Conservation (phyloP, 352 stramenopile genomes). For the Saprolegnia diclina region DNA sequence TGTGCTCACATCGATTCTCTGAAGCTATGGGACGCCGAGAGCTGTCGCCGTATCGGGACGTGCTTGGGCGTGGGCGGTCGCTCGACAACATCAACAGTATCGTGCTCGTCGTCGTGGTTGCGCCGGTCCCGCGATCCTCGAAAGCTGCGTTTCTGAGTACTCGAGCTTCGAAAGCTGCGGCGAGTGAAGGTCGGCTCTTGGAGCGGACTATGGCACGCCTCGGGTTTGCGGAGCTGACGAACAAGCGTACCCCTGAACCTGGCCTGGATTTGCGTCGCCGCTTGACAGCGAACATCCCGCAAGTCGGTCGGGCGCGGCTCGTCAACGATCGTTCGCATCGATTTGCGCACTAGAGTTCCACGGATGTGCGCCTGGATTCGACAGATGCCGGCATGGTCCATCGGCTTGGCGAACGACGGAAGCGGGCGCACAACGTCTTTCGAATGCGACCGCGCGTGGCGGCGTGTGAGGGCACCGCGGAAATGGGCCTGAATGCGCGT, state of each 20-base stretch:
- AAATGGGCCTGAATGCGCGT: constrained; percentile 4
- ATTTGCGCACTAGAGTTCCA: neutral
- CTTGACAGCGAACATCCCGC: neutral
- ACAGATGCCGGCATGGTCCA: neutral
- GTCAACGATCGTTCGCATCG: neutral
- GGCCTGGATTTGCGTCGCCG: constrained; percentile 1
- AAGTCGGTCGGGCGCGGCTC: neutral
- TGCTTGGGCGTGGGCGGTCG: neutral
- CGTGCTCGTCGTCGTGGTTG: neutral
- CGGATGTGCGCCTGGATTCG: neutral
- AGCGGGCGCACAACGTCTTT: constrained; percentile 4
- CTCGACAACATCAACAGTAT: neutral
- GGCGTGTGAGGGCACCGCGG: neutral
- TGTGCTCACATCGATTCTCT: neutral
- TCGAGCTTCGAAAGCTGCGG: neutral
- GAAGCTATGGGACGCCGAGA: neutral
- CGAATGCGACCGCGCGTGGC: neutral
- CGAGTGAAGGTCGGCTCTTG: too few species aligned
- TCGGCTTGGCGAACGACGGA: neutral
- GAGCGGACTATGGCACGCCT: too few species aligned
- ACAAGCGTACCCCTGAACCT: neutral
- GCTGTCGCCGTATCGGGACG: neutral
- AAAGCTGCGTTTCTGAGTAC: neutral
- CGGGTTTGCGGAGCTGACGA: neutral
- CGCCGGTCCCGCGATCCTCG: neutral